phyloP scores from a whole-genome alignment of 495 filamentous ascomycete species.

The Aspergillus steynii region DNA sequence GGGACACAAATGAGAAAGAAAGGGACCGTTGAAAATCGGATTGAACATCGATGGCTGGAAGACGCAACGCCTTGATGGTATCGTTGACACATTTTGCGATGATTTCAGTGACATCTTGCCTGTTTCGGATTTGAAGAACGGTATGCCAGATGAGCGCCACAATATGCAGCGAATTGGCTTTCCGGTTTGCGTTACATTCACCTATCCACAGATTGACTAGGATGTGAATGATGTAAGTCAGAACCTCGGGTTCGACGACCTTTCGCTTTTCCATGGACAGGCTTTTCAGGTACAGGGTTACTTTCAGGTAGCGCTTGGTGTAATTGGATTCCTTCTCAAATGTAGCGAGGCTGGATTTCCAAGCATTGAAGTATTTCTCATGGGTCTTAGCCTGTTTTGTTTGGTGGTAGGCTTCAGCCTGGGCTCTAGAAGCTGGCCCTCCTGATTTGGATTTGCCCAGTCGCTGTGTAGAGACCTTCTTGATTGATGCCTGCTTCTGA shows the following conservation, averaged over 20 bases:
- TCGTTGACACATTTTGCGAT: conserved; percentile 24
- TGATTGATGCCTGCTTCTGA: not conserved
- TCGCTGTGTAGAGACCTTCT: not conserved
- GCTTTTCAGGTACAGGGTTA: conserved; percentile 42
- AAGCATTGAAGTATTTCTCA: conserved; percentile 9
- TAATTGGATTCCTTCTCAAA: conserved; percentile 31
- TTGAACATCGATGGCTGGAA: conserved; percentile 19
- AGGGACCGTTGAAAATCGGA: conserved; percentile 18
- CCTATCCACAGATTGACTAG: conserved; percentile 29
- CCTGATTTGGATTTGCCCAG: not conserved
- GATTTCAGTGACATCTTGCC: conserved; percentile 27
- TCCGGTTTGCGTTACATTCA: not conserved
- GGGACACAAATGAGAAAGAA: conserved; percentile 36
- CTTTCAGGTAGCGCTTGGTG: conserved; percentile 41
- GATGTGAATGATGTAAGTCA: conserved; percentile 46
- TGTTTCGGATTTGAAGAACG: conserved; percentile 17
- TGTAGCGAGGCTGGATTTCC: conserved; percentile 9
- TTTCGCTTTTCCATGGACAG: conserved; percentile 29
- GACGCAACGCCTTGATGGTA: conserved; percentile 25
- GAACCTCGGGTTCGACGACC: conserved; percentile 37
- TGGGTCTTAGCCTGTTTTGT: conserved; percentile 1
- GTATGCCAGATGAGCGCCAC: conserved; percentile 23
- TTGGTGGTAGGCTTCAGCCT: conserved; percentile 7
- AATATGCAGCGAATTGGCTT: conserved; percentile 3
- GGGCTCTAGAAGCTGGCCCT: conserved; percentile 1